Percentiles rank a stretch among this genome's conserved stretches.
Conservation (phyloP, 495 filamentous ascomycete species). For the Apodospora peruviana region DNA sequence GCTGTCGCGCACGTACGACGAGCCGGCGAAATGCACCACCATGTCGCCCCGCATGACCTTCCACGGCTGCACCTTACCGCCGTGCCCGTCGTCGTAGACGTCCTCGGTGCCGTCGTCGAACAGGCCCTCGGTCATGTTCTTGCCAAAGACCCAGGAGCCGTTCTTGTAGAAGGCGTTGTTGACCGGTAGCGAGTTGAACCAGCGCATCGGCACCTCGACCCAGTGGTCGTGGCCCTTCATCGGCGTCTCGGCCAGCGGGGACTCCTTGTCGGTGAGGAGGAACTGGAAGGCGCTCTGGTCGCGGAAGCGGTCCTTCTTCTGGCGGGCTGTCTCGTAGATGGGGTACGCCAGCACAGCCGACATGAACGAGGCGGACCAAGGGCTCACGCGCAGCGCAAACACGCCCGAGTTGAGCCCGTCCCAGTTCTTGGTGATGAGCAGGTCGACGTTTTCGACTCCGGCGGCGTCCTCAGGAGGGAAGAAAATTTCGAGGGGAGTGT, state of each 20-base stretch:
- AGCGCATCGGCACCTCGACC: slow-evolving; percentile 23
- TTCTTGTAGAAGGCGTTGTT: slow-evolving; percentile 22
- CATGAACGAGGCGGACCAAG: slow-evolving; percentile 46
- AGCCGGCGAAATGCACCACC: slow-evolving; percentile 19
- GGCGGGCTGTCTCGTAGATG: slow-evolving; percentile 32
- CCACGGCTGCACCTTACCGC: slow-evolving; percentile 14
- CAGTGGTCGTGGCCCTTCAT: slow-evolving; percentile 19
- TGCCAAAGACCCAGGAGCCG: slow-evolving; percentile 20
- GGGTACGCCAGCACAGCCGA: slow-evolving; percentile 39
- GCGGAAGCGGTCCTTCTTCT: slow-evolving; percentile 25
- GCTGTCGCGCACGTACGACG: slow-evolving; percentile 18
- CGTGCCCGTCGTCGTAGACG: slow-evolving; percentile 17
- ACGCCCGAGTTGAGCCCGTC: slow-evolving; percentile 54
- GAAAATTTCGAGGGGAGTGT: slow-evolving; percentile 48
- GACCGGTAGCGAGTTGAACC: slow-evolving; percentile 26
- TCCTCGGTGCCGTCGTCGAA: slow-evolving; percentile 21
- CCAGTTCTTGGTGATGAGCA: slow-evolving; percentile 46
- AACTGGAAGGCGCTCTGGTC: slow-evolving; percentile 26
- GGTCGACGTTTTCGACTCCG: slow-evolving; percentile 34
- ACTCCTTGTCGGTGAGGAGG: slow-evolving; percentile 10
- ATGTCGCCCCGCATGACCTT: slow-evolving; percentile 26
- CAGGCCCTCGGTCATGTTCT: slow-evolving; percentile 15
- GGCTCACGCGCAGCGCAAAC: slow-evolving; percentile 44
- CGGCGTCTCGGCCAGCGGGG: slow-evolving; percentile 13
- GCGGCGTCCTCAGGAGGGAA: slow-evolving; percentile 36